Evolutionary conservation across 1,284 basidiomycete genomes (phyloP).

Genomic region (Xerocomus amazonicus): DNA sequence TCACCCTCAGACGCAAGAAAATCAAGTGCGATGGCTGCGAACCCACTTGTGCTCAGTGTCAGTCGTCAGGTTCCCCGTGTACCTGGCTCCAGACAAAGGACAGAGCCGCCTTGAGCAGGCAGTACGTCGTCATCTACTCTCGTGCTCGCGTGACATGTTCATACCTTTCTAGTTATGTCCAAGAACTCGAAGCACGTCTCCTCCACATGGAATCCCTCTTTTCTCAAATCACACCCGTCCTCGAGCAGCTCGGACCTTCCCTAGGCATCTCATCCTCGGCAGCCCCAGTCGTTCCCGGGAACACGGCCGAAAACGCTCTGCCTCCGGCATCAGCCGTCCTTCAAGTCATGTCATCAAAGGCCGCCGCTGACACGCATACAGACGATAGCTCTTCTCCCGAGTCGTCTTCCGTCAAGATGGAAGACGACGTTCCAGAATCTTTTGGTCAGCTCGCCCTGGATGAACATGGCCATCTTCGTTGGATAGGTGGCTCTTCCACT

Average conservation of each 20-base stretch:
- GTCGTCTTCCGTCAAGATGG: conserved; percentile 54
- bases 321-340: conserved; percentile 38
- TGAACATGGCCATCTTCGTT: conserved; percentile 85
- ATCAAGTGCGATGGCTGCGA: conserved; percentile 85
- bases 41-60: conserved; percentile 79
- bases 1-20: conserved; percentile 68
- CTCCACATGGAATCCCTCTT: conserved; percentile 82
- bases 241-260: conserved; percentile 61
- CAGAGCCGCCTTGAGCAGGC: conserved; percentile 77
- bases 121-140: conserved; percentile 48
- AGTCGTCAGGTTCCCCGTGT: conserved; percentile 67
- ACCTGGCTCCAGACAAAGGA: conserved; percentile 87
- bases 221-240: conserved; percentile 69
- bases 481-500: conserved; percentile 89
- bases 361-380: conserved; percentile 31
- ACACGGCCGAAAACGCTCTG: conserved; percentile 31
- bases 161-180: conserved; percentile 63
- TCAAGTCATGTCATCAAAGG: conserved; percentile 43
- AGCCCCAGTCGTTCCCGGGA: conserved; percentile 29
- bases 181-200: conserved; percentile 79
- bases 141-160: conserved; percentile 15
- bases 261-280: conserved; percentile 38
- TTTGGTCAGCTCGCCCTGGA: conserved; percentile 85
- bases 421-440: conserved; percentile 72
- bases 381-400: conserved; percentile 35